Percentiles rank a stretch among this genome's conserved stretches.
Conservation (phyloP, 1,139 yeast species). For the Pichia sp. region DNA sequence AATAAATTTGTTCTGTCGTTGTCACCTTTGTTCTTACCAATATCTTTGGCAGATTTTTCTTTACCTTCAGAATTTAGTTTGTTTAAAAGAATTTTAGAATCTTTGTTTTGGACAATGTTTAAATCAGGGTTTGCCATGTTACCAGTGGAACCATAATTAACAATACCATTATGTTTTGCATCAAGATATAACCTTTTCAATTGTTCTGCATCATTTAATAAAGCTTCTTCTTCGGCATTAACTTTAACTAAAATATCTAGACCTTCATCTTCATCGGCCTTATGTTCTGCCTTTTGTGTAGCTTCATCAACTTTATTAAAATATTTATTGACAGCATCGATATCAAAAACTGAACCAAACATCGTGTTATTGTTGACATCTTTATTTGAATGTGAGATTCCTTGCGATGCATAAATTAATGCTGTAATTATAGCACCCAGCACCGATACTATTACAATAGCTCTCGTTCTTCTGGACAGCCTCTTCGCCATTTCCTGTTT, state of each 20-base stretch:
- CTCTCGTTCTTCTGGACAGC: not conserved
- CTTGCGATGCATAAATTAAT: not conserved
- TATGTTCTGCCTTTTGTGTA: conserved; percentile 1
- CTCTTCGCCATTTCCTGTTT: not conserved
- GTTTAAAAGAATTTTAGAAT: not conserved
- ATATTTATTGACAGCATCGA: conserved; percentile 6
- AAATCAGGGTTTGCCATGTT: conserved; percentile 13
- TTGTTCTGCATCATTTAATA: conserved; percentile 13
- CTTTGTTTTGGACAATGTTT: conserved; percentile 3
- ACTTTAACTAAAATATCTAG: not conserved
- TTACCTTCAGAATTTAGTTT: not conserved
- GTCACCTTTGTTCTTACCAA: conserved; percentile 3
- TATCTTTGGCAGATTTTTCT: not conserved
- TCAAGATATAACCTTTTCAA: conserved; percentile 22
- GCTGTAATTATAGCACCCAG: not conserved
- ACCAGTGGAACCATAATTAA: conserved; percentile 25
- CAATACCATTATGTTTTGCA: conserved; percentile 16
- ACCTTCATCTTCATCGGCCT: not conserved
- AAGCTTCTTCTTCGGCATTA: not conserved
- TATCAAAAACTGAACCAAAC: conserved; percentile 2
- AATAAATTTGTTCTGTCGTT: conserved; percentile 25
- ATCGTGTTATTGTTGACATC: not conserved
- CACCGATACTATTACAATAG: not conserved
- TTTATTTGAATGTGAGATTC: not conserved
- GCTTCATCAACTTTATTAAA: conserved; percentile 1